Base-by-base conservation (phyloP, 1,284 basidiomycete species). In the Tylopilus sp. region DNA sequence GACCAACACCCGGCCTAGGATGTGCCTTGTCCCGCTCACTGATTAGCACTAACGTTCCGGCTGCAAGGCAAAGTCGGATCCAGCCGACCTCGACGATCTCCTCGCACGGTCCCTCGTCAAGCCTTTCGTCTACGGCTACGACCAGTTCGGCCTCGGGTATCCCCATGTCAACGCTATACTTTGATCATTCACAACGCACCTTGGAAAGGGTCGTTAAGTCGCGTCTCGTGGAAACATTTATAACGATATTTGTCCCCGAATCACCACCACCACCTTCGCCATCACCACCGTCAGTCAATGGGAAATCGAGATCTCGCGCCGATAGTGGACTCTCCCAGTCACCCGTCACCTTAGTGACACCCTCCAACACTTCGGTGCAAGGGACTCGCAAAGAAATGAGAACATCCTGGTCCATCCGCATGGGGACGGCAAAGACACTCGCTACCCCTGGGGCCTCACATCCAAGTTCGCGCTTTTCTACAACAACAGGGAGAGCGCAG, bases 211-310 rank as follows among this genome's bases (percentile, higher is more conserved):
- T 89, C 9, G 73, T 92, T 6, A 70, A 72, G 40, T 81, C 84
- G n/a, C 79, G 89, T 39, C 71, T 92, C 23, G 81, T 90, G n/a
- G 86, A 90, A 64, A 88, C 86, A 1, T 88, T 89, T 59, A 67
- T 92, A 46, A 77, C 82, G 15, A 67, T 92, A 35, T 68, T 70
- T 39, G 66, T 79, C 13, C 67, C 66, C 1, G 55, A 58, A 19
- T 51, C 60, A 54, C 39, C 44, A 54, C 39, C 44, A 43, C 54
- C 41, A 26, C 49, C 34, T 55, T 58, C 53, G 18, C 48, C 51
- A 25, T 54, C 51, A 34, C 51, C 49, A 30, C 44, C 52, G 19
- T 51, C 41, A 15, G 44, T 47, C 37, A 63, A 55, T 36, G 57
- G 48, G 21, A 55, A 55, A 38, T 18, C 48, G 25, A 65, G 59